phyloP scores from a whole-genome alignment of 1,284 basidiomycete genomes.

The Mixia osmundae region DNA sequence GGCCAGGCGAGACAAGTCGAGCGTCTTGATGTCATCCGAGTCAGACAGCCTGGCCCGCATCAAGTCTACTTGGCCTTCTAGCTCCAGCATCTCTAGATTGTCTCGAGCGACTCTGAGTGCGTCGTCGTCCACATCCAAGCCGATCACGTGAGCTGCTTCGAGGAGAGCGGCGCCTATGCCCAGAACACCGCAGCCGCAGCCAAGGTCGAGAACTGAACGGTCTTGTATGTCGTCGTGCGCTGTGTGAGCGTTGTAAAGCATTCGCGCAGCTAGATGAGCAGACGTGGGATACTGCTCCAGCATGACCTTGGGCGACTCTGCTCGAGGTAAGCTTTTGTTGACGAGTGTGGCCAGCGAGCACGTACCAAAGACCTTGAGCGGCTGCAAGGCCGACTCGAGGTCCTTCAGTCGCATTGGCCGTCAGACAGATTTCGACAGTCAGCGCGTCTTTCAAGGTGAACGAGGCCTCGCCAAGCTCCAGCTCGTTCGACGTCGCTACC shows the following conservation, averaged over 20 bases:
- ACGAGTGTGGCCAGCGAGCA: too few relatives aligned
- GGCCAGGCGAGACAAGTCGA: conserved; percentile 2
- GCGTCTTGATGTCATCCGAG: conserved; percentile 4
- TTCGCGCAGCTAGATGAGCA: conserved; percentile 7
- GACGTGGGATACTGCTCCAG: conserved; percentile 8
- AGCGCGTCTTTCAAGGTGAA: too few relatives aligned
- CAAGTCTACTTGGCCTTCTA: conserved; percentile 15
- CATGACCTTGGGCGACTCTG: neutral
- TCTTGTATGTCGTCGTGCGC: conserved; percentile 10
- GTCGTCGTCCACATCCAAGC: conserved; percentile 14
- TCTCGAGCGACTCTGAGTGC: conserved; percentile 13
- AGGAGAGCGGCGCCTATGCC: conserved; percentile 14
- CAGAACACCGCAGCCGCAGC: conserved; percentile 12
- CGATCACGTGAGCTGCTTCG: conserved; percentile 15
- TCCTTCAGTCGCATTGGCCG: conserved; percentile 1
- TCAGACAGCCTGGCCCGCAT: conserved; percentile 11
- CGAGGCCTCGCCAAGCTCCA: too few relatives aligned
- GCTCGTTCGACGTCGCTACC: too few relatives aligned
- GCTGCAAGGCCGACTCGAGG: neutral
- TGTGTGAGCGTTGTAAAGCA: conserved; percentile 7
- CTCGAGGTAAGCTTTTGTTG: too few relatives aligned
- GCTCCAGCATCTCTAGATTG: conserved; percentile 14
- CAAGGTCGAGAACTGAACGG: conserved; percentile 13
- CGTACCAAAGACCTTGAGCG: neutral
- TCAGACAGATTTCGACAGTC: too few relatives aligned